phyloP scores from a whole-genome alignment of 2,329 filamentous ascomycete genomes.

The Gnomoniopsis smithogilvyi region DNA sequence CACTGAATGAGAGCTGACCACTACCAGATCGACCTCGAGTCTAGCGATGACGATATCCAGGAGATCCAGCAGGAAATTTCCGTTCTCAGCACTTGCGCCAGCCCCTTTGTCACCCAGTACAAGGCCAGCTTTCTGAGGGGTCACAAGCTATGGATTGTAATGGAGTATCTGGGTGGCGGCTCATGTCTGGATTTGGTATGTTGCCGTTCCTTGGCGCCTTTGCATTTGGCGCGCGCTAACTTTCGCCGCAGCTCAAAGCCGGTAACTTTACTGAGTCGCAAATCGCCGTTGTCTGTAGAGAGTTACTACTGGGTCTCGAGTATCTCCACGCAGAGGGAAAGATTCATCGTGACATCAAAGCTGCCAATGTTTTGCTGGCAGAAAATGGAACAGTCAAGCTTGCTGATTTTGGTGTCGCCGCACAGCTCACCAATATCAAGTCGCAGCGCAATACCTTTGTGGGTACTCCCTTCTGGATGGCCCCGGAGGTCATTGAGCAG shows the following conservation, averaged over 20 bases:
- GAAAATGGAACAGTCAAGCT: constrained; percentile 89
- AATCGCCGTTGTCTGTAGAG: constrained; percentile 90
- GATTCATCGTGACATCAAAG: constrained; percentile 96
- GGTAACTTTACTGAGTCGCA: constrained; percentile 84
- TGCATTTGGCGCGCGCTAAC: constrained; percentile 21
- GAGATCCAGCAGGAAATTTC: constrained; percentile 98
- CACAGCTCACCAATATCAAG: constrained; percentile 95
- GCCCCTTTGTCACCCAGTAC: constrained; percentile 92
- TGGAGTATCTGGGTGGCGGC: constrained; percentile 95
- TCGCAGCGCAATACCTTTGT: constrained; percentile 97
- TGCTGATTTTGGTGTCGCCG: constrained; percentile 95
- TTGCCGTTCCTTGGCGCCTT: background rate
- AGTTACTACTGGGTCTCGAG: constrained; percentile 84
- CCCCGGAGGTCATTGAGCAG: constrained; percentile 89
- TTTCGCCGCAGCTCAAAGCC: constrained; percentile 70
- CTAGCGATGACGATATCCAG: constrained; percentile 96
- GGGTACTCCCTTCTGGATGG: constrained; percentile 97
- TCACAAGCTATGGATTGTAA: constrained; percentile 98
- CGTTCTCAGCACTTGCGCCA: constrained; percentile 90
- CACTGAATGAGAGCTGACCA: constrained; percentile 10
- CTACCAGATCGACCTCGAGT: constrained; percentile 90
- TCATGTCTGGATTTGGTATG: constrained; percentile 89
- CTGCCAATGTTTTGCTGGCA: constrained; percentile 92
- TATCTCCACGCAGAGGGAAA: constrained; percentile 94
- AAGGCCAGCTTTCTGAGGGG: constrained; percentile 94